These are phyloP conservation scores for Saccharomyces jurei DNA, from an alignment of 805 yeast genomes.

Conservation along the genomic window DNA sequence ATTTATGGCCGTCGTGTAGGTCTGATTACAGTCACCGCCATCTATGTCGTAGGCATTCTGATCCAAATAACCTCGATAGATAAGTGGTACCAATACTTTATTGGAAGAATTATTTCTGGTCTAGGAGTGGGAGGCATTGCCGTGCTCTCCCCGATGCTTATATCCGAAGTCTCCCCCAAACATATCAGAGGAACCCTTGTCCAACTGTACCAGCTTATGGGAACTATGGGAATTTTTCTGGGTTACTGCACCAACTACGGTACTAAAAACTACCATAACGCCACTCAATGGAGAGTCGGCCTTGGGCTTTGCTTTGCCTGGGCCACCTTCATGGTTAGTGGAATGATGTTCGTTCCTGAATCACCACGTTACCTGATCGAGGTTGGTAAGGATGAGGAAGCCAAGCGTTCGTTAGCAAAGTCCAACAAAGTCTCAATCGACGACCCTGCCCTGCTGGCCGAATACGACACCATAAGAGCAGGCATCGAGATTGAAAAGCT, in stretches of 20 bases:
- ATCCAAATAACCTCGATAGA: slow-evolving; percentile 48
- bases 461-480: slow-evolving; percentile 50
- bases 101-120: slow-evolving; percentile 40
- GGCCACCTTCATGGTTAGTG: slow-evolving; percentile 31
- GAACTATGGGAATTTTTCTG: slow-evolving; percentile 62
- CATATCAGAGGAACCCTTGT: slow-evolving; percentile 61
- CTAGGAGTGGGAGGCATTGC: slow-evolving; percentile 67
- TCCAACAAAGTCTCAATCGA: slow-evolving; percentile 48
- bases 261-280: slow-evolving; percentile 45
- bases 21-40: slow-evolving; percentile 48
- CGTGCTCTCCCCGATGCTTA: slow-evolving; percentile 64
- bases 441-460: slow-evolving; percentile 46
- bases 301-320: slow-evolving; percentile 46
- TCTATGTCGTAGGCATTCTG: slow-evolving; percentile 60
- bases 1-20: slow-evolving; percentile 58
- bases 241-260: slow-evolving; percentile 66
- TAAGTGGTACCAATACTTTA: slow-evolving; percentile 60
- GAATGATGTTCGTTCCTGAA: slow-evolving; percentile 50
- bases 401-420: slow-evolving; percentile 47
- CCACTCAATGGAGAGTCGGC: slow-evolving; percentile 69
- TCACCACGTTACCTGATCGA: slow-evolving; percentile 60
- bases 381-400: slow-evolving; percentile 50
- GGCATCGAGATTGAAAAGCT: slow-evolving; percentile 50
- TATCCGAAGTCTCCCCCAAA: slow-evolving; percentile 61
- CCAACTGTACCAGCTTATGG: slow-evolving; percentile 56